phyloP scores from a whole-genome alignment of 108 stramenopile species.

The Poteriospumella lacustris region DNA sequence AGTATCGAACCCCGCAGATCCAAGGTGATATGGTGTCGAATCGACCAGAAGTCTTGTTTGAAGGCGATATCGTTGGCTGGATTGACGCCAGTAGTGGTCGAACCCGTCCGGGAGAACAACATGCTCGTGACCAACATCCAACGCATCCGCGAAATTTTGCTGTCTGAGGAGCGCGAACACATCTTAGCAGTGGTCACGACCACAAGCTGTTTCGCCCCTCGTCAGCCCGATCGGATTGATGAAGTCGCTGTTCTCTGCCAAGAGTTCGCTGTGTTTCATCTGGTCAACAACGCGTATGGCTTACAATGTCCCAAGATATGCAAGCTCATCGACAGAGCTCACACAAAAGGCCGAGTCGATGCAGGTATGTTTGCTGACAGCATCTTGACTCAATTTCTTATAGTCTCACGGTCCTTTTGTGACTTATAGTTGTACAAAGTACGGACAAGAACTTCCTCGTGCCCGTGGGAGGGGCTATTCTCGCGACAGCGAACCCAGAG shows the following conservation, averaged over 20 bases:
- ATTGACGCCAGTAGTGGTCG: constrained; percentile 73
- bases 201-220: constrained; percentile 94
- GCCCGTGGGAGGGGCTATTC: constrained; percentile 88
- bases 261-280: constrained; percentile 62
- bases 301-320: constrained; percentile 68
- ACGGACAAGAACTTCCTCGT: constrained; percentile 99
- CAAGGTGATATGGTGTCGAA: constrained; percentile 66
- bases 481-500: constrained; percentile 64
- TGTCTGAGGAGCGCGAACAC: constrained; percentile 50
- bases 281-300: constrained; percentile 98
- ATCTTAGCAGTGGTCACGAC: constrained; percentile 85
- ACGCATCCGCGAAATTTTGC: constrained; percentile 37
- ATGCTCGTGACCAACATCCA: constrained; percentile 81
- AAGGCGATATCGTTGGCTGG: constrained; percentile 88
- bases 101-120: constrained; percentile 55
- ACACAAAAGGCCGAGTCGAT: neutral
- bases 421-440: constrained; percentile 84
- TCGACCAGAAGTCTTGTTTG: constrained; percentile 98
- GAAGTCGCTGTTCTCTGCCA: constrained; percentile 68
- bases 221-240: constrained; percentile 85
- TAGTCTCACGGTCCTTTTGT: neutral
- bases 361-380: neutral
- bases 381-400: neutral
- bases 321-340: constrained; percentile 33
- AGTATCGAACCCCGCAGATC: constrained; percentile 38